These are phyloP conservation scores for Rhododendron ferrugineum DNA, from an alignment of 148 eudicot genomes.

Conservation along the genomic window DNA sequence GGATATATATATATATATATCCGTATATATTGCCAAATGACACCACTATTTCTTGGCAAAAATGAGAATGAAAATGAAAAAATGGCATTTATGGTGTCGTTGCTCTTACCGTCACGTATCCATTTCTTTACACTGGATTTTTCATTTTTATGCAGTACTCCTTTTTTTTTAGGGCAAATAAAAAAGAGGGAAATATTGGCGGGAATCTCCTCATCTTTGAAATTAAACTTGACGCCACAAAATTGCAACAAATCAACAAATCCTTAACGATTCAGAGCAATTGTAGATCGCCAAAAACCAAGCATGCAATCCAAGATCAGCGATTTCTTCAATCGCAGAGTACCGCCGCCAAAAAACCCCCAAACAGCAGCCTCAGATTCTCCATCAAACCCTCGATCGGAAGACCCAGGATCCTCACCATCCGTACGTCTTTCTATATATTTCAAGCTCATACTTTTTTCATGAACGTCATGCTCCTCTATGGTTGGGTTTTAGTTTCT, in stretches of 20 bases:
- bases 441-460: neutral
- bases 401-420: neutral
- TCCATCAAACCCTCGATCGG: neutral
- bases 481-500: neutral
- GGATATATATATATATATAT: too few relatives aligned
- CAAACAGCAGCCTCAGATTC: neutral
- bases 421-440: neutral
- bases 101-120: too few relatives aligned
- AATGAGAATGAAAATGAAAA: too few relatives aligned
- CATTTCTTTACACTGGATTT: neutral
- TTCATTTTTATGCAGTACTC: too few relatives aligned
- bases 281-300: neutral
- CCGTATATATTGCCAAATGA: too few relatives aligned
- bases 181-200: neutral
- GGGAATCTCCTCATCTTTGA: neutral
- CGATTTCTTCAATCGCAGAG: slow-evolving; percentile 12
- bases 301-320: slow-evolving; percentile 17
- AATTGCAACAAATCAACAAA: neutral
- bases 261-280: neutral
- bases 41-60: too few relatives aligned
- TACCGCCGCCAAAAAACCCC: neutral
- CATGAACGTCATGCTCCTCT: neutral
- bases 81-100: too few relatives aligned
- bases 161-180: neutral
- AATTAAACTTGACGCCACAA: neutral